A percentile compares a stretch with the other conserved stretches of the same genome.
Evolutionary conservation across 352 stramenopile genomes (phyloP).

Genomic region (Peronospora tabacina): DNA sequence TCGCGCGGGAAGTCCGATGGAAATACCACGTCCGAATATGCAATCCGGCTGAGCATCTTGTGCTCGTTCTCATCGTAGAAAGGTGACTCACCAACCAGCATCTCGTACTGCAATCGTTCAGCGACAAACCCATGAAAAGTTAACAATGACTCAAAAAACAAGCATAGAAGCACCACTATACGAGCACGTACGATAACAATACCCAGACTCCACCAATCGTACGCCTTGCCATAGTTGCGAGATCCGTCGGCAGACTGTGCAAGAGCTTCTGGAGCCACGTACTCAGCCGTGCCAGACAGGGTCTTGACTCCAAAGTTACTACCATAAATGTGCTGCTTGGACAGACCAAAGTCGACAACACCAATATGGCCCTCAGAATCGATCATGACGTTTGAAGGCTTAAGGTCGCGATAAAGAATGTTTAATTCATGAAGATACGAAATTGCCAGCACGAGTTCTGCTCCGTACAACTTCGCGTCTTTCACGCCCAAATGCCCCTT

Average conservation of each 20-base stretch:
- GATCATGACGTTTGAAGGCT: constrained; percentile 88
- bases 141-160: constrained; percentile 3
- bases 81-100: constrained; percentile 78
- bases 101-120: constrained; percentile 62
- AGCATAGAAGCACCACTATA: neutral
- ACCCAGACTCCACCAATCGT: constrained; percentile 87
- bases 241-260: constrained; percentile 72
- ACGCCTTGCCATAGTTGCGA: constrained; percentile 82
- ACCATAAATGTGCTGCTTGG: constrained; percentile 85
- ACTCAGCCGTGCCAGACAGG: constrained; percentile 78
- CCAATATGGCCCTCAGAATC: constrained; percentile 83
- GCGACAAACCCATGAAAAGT: constrained; percentile 8
- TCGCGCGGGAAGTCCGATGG: constrained; percentile 68
- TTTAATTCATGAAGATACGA: constrained; percentile 87
- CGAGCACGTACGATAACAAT: constrained; percentile 66
- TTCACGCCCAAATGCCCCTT: constrained; percentile 55
- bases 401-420: constrained; percentile 84
- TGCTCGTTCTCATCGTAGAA: constrained; percentile 88
- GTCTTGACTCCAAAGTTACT: constrained; percentile 83
- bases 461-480: constrained; percentile 66
- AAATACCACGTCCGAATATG: constrained; percentile 68
- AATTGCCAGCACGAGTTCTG: constrained; percentile 83
- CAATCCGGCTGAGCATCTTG: constrained; percentile 82
- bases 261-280: constrained; percentile 79
- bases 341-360: constrained; percentile 84